Base-by-base conservation (phyloP, 108 stramenopile species). In the Cyclotella sp. region DNA sequence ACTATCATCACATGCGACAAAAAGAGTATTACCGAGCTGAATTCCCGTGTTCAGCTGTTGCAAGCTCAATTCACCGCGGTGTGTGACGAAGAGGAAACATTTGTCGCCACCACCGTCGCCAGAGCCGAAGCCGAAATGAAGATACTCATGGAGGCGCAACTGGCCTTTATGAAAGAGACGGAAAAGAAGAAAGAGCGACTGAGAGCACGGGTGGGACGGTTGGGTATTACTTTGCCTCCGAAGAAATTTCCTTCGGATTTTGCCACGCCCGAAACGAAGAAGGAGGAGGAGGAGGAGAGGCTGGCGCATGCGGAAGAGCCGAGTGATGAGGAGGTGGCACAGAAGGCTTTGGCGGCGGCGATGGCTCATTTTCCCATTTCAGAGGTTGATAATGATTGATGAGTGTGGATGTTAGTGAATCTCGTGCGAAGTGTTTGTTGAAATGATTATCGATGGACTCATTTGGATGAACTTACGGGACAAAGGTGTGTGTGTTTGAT, bases 331-430 rank as follows among this genome's bases (percentile, higher is more conserved):
- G 79, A 81, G 40, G 61, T 81, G n/a, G 69, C 73, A 3, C 62
- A 70, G 68, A 65, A 70, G 53, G 79, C 73, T 47, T 42, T 81
- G 61, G 79, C 73, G 13, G 67, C 79, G 57, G 79, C 79, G 14
- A 81, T 51, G 63, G 66, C 55, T 9, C 76, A 77, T 2, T 64
- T 77, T 43, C 0, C 59, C 12, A 41, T 40, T 27, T 24, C 14
- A 7, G 60, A 62, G 4, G 55, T 24, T 7, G 24, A 24, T 22
- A 55, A 24, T 26, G 55, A 55, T 5, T 34, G 34, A 34, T 34
- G 34, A 34, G 34, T 34, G 34, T 34, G 2, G 34, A 34, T 34
- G 6, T 34, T 34, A 34, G 34, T 34, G 34, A 34, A 2, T 34
- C n/a, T n/a, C n/a, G n/a, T n/a, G n/a, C n/a, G n/a, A n/a, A 34